Evolutionary conservation across 768 basidiomycete species (phyloP).

Genomic region (Sarcodon sp.): DNA sequence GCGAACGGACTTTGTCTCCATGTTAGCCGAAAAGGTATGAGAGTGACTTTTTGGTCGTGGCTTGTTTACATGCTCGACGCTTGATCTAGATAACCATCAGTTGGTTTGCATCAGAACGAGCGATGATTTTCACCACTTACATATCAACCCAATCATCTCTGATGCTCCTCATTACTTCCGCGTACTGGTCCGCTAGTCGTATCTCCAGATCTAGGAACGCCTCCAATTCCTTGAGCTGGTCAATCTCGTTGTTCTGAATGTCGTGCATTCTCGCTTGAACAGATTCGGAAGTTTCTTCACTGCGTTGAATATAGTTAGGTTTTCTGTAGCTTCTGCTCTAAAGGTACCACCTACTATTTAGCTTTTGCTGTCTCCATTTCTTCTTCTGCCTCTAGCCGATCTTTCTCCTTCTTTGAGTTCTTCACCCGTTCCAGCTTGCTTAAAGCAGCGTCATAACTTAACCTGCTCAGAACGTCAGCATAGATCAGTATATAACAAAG

Average conservation of each 20-base stretch:
- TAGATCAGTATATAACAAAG: background rate
- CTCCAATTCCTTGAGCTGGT: conserved; percentile 59
- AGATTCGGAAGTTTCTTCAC: conserved; percentile 81
- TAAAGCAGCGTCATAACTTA: conserved; percentile 66
- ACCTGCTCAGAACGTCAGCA: conserved; percentile 23
- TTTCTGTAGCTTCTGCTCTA: background rate
- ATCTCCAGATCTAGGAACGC: conserved; percentile 62
- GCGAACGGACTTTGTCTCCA: conserved; percentile 18
- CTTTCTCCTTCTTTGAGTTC: conserved; percentile 72
- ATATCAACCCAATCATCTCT: conserved; percentile 54
- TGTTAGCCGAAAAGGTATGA: background rate
- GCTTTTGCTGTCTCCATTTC: conserved; percentile 60
- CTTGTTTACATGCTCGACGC: conserved; percentile 4
- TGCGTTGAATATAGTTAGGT: conserved; percentile 16
- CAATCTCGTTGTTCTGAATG: conserved; percentile 70
- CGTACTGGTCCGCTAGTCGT: conserved; percentile 60
- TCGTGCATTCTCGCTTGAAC: conserved; percentile 67
- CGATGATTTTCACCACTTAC: conserved; percentile 23
- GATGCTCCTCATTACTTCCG: conserved; percentile 61
- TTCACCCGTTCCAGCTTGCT: conserved; percentile 58
- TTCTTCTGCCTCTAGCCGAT: conserved; percentile 66
- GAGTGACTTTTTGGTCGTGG: conserved; percentile 1
- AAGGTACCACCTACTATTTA: conserved; percentile 48
- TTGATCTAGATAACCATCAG: background rate
- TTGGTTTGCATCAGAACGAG: background rate